A percentile compares a stretch with the other conserved stretches of the same genome.
Evolutionary conservation across 2,329 filamentous ascomycete genomes (phyloP).

Genomic region (Periconia sp.): DNA sequence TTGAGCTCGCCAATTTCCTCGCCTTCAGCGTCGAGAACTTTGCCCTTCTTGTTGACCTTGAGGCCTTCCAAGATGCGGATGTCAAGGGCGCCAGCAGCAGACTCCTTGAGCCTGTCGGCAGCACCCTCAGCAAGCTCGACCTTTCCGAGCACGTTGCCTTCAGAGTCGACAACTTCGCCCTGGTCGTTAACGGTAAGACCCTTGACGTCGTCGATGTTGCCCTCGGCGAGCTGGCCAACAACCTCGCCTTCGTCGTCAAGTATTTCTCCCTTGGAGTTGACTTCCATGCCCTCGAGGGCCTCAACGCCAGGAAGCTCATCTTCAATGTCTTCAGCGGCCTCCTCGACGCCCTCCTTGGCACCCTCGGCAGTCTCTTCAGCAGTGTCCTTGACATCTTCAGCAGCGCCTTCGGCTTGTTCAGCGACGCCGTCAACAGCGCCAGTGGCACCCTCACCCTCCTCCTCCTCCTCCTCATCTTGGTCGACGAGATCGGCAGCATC

Average conservation of each 20-base stretch:
- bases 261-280: constrained; percentile 54
- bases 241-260: constrained; percentile 53
- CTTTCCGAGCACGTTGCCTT: constrained; percentile 54
- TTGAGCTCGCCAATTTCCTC: constrained; percentile 54
- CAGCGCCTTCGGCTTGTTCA: constrained; percentile 26
- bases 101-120: constrained; percentile 50
- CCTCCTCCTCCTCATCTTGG: constrained; percentile 34
- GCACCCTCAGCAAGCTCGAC: constrained; percentile 54
- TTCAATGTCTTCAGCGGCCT: constrained; percentile 45
- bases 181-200: constrained; percentile 54
- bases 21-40: constrained; percentile 54
- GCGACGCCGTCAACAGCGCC: constrained; percentile 33
- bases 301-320: constrained; percentile 55
- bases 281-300: constrained; percentile 54
- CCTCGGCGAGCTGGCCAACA: constrained; percentile 52
- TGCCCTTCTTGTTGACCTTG: constrained; percentile 61
- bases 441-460: constrained; percentile 18
- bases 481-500: constrained; percentile 46
- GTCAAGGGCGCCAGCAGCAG: constrained; percentile 44
- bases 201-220: constrained; percentile 50
- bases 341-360: constrained; percentile 34
- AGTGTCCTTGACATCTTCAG: constrained; percentile 32
- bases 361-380: no score
- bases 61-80: constrained; percentile 54
- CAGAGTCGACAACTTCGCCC: constrained; percentile 53